These are phyloP conservation scores for Mycena metata DNA, from an alignment of 768 basidiomycete genomes.

Conservation along the genomic window DNA sequence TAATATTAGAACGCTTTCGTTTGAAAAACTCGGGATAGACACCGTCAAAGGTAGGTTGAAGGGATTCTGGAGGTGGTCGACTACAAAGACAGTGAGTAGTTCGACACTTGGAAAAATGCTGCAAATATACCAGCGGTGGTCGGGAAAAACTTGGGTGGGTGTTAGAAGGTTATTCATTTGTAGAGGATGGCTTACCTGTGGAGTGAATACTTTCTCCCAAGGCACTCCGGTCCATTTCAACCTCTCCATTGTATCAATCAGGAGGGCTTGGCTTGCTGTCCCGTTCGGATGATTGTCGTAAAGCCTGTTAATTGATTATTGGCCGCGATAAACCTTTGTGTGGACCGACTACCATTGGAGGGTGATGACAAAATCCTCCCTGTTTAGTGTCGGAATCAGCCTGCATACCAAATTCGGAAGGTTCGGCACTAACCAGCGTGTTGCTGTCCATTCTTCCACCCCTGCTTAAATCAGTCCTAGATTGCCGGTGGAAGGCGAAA, in stretches of 20 bases:
- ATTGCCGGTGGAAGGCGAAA: not conserved
- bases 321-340: too few relatives aligned
- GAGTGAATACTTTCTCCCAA: conserved; percentile 67
- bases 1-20: conserved; percentile 4
- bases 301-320: conserved; percentile 51
- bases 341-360: conserved; percentile 60
- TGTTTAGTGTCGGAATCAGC: not conserved
- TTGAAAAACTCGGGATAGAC: not conserved
- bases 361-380: conserved; percentile 69
- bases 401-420: not conserved
- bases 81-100: conserved; percentile 30
- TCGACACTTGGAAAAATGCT: not conserved
- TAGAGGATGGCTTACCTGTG: conserved; percentile 48
- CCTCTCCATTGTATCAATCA: conserved; percentile 67
- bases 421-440: conserved; percentile 53
- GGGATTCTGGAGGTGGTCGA: conserved; percentile 57
- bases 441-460: conserved; percentile 66
- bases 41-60: conserved; percentile 60
- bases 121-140: conserved; percentile 48
- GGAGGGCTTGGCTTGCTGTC: conserved; percentile 54
- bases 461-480: conserved; percentile 35
- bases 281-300: conserved; percentile 66
- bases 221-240: conserved; percentile 66
- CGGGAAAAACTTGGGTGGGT: conserved; percentile 58
- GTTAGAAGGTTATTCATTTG: not conserved